Conservation (phyloP, 768 basidiomycete genomes). For the Lentinus tigrinus region DNA sequence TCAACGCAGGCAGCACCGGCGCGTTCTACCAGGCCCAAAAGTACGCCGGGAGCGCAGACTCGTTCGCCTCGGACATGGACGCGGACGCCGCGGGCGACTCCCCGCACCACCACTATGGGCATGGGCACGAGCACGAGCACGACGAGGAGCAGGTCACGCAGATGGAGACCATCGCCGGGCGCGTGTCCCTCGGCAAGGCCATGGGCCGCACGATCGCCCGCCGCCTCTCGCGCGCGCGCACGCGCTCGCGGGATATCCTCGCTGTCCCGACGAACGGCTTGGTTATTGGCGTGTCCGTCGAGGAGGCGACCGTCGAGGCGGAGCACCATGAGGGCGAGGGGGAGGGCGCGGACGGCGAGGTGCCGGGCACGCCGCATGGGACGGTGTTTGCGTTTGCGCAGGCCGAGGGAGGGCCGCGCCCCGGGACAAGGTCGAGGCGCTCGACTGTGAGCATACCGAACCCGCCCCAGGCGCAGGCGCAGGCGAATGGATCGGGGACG, state of each 20-base stretch:
- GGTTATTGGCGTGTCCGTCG: slow-evolving; percentile 28
- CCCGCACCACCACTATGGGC: not conserved
- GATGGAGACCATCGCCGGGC: slow-evolving; percentile 24
- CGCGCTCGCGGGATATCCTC: slow-evolving; percentile 22
- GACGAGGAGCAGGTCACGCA: slow-evolving; percentile 24
- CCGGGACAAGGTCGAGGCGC: slow-evolving; percentile 12
- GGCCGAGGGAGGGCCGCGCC: not conserved
- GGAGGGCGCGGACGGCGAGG: not conserved
- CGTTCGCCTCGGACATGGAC: slow-evolving; percentile 22
- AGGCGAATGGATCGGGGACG: not conserved
- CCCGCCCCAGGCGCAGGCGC: not conserved
- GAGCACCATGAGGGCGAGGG: slow-evolving; percentile 12
- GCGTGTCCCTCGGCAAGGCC: slow-evolving; percentile 25
- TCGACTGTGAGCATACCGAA: slow-evolving; percentile 18
- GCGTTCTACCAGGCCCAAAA: slow-evolving; percentile 30
- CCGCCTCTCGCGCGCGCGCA: slow-evolving; percentile 25
- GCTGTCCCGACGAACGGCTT: slow-evolving; percentile 13
- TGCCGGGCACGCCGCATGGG: slow-evolving; percentile 5
- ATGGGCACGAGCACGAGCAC: not conserved
- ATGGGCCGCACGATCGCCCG: slow-evolving; percentile 24
- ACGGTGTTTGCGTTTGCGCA: slow-evolving; percentile 11
- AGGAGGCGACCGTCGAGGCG: slow-evolving; percentile 26
- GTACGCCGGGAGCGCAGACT: slow-evolving; percentile 27
- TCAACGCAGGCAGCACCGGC: slow-evolving; percentile 15
- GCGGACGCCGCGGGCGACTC: not conserved